These are phyloP conservation scores for Penicillium sp. DNA, from an alignment of 2,329 filamentous ascomycete species.

Conservation along the genomic window DNA sequence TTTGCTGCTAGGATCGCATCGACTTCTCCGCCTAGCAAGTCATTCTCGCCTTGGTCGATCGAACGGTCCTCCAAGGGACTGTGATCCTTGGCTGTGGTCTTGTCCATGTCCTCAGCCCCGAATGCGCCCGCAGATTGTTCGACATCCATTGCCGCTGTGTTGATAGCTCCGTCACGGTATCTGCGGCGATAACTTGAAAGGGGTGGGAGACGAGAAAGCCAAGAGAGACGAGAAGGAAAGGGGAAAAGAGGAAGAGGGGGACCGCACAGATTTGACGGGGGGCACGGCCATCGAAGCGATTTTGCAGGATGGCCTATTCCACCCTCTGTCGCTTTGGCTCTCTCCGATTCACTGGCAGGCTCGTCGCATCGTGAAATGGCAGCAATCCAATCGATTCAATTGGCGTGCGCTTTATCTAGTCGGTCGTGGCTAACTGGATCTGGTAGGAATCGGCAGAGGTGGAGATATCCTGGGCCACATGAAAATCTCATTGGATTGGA, in stretches of 20 bases:
- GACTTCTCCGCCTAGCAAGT: slow-evolving; percentile 27
- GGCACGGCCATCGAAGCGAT: background rate
- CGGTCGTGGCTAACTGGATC: background rate
- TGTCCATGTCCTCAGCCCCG: background rate
- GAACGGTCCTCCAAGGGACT: slow-evolving; percentile 15
- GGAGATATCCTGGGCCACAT: background rate
- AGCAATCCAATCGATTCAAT: background rate
- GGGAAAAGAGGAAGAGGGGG: background rate
- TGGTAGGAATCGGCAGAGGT: background rate
- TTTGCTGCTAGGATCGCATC: slow-evolving; percentile 46
- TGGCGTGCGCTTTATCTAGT: background rate
- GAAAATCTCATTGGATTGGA: background rate
- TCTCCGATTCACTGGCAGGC: background rate
- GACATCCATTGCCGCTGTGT: slow-evolving; percentile 8
- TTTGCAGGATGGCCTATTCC: slow-evolving; percentile 4
- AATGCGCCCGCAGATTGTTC: slow-evolving; percentile 7
- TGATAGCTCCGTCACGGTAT: background rate
- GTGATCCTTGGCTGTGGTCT: slow-evolving; percentile 7
- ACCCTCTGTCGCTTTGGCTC: background rate
- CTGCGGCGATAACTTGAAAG: background rate
- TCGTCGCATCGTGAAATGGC: background rate
- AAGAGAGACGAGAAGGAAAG: background rate
- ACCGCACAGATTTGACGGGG: background rate
- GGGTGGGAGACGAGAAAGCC: slow-evolving; percentile 11
- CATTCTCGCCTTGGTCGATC: slow-evolving; percentile 20